Evolutionary conservation across 2,329 filamentous ascomycete genomes (phyloP).

Genomic region (Cephalotrichum gorgonifer): DNA sequence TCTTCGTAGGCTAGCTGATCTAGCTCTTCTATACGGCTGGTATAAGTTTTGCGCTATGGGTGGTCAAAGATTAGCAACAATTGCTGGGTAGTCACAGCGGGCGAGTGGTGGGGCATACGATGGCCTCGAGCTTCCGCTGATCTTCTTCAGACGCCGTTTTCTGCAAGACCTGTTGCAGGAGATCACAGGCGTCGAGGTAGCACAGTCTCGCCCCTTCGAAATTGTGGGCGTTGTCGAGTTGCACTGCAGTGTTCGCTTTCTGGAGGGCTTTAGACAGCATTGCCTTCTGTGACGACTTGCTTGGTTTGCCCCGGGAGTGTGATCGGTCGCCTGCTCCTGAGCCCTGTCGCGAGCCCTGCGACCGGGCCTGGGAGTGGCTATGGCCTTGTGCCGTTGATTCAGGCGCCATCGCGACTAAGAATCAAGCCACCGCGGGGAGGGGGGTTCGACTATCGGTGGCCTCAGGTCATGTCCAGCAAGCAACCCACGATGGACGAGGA

Average conservation of each 20-base stretch:
- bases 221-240: constrained; percentile 93
- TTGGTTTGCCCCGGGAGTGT: constrained; percentile 20
- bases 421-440: neutral
- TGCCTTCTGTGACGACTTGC: constrained; percentile 65
- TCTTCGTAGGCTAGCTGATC: constrained; percentile 53
- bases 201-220: constrained; percentile 84
- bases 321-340: neutral
- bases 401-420: neutral
- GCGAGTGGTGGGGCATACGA: constrained; percentile 44
- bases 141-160: constrained; percentile 81
- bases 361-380: neutral
- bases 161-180: constrained; percentile 79
- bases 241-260: constrained; percentile 90
- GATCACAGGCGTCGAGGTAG: constrained; percentile 80
- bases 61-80: neutral
- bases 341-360: neutral
- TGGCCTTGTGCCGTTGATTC: neutral
- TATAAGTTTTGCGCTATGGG: constrained; percentile 73
- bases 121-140: constrained; percentile 80
- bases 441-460: neutral
- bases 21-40: constrained; percentile 78
- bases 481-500: no score
- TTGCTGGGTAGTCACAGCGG: neutral
- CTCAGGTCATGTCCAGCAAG: neutral
- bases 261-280: constrained; percentile 95